These are phyloP conservation scores for Aspergillus neotritici DNA, from an alignment of 2,329 filamentous ascomycete genomes.

Conservation along the genomic window DNA sequence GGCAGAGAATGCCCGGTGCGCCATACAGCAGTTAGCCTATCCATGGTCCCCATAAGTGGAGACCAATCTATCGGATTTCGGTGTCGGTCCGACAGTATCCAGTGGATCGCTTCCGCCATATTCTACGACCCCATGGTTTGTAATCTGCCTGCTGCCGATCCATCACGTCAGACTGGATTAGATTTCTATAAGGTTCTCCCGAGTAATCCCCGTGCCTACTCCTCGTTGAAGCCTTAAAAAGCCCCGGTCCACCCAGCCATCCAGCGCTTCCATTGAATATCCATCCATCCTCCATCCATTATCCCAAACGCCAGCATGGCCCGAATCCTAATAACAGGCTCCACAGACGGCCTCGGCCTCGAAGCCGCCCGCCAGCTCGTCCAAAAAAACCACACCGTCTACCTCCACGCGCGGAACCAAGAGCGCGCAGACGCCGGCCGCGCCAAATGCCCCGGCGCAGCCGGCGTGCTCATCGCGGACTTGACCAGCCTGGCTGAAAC, in stretches of 20 bases:
- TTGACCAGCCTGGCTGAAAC: conserved; percentile 46
- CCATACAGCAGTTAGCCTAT: too few species aligned
- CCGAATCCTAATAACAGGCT: conserved; percentile 51
- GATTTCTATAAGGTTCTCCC: background rate
- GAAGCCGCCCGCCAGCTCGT: conserved; percentile 48
- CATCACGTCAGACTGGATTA: too few species aligned
- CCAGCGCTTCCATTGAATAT: background rate
- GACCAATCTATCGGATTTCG: too few species aligned
- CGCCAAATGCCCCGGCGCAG: conserved; percentile 45
- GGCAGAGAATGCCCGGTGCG: too few species aligned
- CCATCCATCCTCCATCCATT: background rate
- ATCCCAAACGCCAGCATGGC: conserved; percentile 30
- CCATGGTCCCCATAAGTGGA: too few species aligned
- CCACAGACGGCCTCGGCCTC: conserved; percentile 51
- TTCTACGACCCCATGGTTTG: too few species aligned
- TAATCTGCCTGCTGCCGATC: too few species aligned
- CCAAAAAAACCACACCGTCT: conserved; percentile 48
- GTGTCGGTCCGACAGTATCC: too few species aligned
- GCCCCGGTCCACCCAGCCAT: background rate
- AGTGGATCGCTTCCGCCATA: too few species aligned
- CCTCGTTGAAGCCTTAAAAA: background rate
- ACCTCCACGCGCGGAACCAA: conserved; percentile 52
- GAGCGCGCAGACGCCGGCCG: conserved; percentile 47
- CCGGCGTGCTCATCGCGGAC: conserved; percentile 49
- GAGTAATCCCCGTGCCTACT: background rate